Base-by-base conservation (phyloP, 352 stramenopile species). In the Saprolegnia parasitica region DNA sequence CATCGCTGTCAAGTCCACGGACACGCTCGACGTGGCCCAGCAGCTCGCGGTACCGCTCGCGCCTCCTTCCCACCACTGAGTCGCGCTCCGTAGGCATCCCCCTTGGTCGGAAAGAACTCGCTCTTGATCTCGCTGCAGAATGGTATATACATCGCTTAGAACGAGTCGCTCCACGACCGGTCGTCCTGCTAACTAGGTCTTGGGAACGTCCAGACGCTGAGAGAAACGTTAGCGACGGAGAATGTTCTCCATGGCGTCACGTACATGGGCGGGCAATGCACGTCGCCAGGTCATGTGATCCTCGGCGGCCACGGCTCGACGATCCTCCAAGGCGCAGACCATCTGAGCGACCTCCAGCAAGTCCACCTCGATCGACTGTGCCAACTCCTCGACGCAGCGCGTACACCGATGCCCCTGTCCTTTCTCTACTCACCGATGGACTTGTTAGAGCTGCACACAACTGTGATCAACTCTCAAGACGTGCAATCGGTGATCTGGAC, bases 401-500 rank as follows among this genome's bases (percentile, higher is more conserved):
- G 45, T 61, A 64, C 35, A 45, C 23, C 18, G 1, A 13, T 70
- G 42, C 45, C 47, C 24, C 5, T 56, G 20, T 26, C 39, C 21
- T 23, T 61, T 18, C 23, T 23, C 23, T 15, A 37, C 3, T 54
- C 0, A 26, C 55, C 40, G 29, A 11, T 21, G 65, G 42, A 20
- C 39, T 20, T n/a, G n/a, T n/a, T 57, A 90, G 83, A 79, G 32
- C 60, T 89, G 23, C 71, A 58, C 15, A 86, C 74, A 40, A 37
- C 87, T 54, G 57, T 81, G 9, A 49, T 93, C n/a, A 65, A 75
- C 15, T 35, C 64, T 0, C 65, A 67, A 5, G 72, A 79, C 18
- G 89, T 90, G 76, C 77, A 89, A 65, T 75, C 73, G 13, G 88
- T 88, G 39, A 74, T 88, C 13, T 93, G 85, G 85, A 76, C 77